These are phyloP conservation scores for Excoecaria cochinchinensis DNA, from an alignment of 345 rosid genomes.

Conservation along the genomic window DNA sequence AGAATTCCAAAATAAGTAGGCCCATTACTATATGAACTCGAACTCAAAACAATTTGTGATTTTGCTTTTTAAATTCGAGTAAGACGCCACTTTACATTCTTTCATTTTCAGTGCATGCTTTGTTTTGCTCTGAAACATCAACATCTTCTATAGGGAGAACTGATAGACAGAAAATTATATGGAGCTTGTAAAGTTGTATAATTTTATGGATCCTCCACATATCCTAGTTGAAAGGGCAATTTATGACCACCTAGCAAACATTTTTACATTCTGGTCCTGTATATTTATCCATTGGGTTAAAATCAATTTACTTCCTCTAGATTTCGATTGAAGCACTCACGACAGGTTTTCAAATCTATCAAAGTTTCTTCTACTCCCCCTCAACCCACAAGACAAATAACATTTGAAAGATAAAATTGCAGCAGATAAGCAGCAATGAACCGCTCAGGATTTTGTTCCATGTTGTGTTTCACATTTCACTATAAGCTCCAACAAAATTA, in stretches of 20 bases:
- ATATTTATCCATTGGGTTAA: not conserved
- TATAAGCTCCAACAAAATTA: not conserved
- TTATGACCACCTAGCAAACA: not conserved
- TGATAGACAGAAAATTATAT: not conserved
- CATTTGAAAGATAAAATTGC: not conserved
- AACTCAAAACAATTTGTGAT: not conserved
- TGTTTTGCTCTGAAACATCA: not conserved
- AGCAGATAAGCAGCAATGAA: not conserved
- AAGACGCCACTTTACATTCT: not conserved
- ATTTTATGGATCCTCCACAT: not conserved
- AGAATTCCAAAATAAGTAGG: not conserved
- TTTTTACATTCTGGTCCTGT: not conserved
- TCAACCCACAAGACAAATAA: not conserved
- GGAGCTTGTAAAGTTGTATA: not conserved
- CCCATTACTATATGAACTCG: too few relatives aligned
- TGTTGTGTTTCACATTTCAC: not conserved
- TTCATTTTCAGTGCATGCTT: not conserved
- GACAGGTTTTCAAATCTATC: not conserved
- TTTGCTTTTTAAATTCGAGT: not conserved
- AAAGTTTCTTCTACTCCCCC: not conserved
- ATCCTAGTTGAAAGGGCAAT: not conserved
- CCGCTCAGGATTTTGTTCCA: not conserved
- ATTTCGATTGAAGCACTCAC: not conserved
- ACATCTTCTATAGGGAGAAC: not conserved
- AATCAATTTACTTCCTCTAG: not conserved